Evolutionary conservation across 768 basidiomycete genomes (phyloP).

Genomic region (Calocybe cyanea): DNA sequence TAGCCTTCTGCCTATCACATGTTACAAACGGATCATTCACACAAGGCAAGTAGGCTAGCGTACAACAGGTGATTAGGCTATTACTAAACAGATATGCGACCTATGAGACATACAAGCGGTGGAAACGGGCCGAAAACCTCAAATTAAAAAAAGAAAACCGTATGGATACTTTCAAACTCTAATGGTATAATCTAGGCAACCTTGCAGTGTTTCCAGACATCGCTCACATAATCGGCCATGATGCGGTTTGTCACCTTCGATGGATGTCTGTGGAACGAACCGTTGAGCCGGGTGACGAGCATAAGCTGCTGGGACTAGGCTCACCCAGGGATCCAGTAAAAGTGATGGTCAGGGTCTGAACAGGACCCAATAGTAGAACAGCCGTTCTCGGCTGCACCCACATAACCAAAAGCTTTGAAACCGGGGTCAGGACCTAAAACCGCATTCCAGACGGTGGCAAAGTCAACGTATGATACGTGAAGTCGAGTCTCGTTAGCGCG

Average conservation of each 20-base stretch:
- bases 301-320: too few relatives aligned
- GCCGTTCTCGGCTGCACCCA: slow-evolving; percentile 28
- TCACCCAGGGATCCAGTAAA: slow-evolving; percentile 51
- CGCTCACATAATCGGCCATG: slow-evolving; percentile 49
- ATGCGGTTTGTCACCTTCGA: slow-evolving; percentile 45
- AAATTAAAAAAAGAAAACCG: too few relatives aligned
- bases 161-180: too few relatives aligned
- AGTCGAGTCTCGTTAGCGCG: slow-evolving; percentile 22
- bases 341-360: slow-evolving; percentile 42
- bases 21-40: too few relatives aligned
- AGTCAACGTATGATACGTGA: slow-evolving; percentile 43
- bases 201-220: slow-evolving; percentile 32
- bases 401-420: slow-evolving; percentile 45
- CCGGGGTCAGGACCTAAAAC: slow-evolving; percentile 42
- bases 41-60: too few relatives aligned
- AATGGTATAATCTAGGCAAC: too few relatives aligned
- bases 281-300: too few relatives aligned
- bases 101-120: too few relatives aligned
- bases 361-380: slow-evolving; percentile 32
- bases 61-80: too few relatives aligned
- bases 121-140: too few relatives aligned
- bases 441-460: slow-evolving; percentile 45
- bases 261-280: slow-evolving; percentile 40
- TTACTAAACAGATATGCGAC: too few relatives aligned
- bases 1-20: too few relatives aligned